Evolutionary conservation across 768 basidiomycete species (phyloP).

Genomic region (Cystofilobasidium bisporidii): DNA sequence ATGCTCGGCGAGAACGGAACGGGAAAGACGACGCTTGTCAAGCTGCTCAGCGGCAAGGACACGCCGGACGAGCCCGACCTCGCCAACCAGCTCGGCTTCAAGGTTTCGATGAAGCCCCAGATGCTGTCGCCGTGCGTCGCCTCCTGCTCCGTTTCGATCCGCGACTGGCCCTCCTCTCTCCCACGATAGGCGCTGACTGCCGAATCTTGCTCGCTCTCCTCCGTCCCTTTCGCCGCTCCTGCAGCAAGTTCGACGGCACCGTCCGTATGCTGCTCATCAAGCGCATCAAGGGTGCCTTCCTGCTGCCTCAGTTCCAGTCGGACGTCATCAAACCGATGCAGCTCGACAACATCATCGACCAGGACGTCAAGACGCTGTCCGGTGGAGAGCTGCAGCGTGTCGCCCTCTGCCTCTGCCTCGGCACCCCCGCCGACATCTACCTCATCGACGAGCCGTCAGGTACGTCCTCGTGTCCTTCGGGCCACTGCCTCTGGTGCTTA

Average conservation of each 20-base stretch:
- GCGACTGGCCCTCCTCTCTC: too few species aligned
- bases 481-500: too few species aligned
- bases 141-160: not conserved
- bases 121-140: constrained; percentile 42
- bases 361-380: constrained; percentile 94
- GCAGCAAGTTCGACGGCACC: constrained; percentile 80
- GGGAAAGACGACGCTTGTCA: constrained; percentile 96
- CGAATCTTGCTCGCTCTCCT: too few species aligned
- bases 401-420: constrained; percentile 85
- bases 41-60: constrained; percentile 77
- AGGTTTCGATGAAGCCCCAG: constrained; percentile 94
- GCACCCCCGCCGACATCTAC: constrained; percentile 64
- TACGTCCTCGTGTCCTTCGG: too few species aligned
- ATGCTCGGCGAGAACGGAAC: constrained; percentile 99
- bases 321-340: constrained; percentile 98
- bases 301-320: constrained; percentile 86
- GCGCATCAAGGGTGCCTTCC: constrained; percentile 80
- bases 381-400: constrained; percentile 98
- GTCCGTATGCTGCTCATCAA: constrained; percentile 90
- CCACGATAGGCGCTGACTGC: too few species aligned
- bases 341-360: constrained; percentile 87
- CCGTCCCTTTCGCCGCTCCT: not conserved
- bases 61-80: constrained; percentile 73
- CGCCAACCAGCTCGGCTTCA: constrained; percentile 57
- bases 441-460: constrained; percentile 79